These are phyloP conservation scores for Circinella umbellata DNA, from an alignment of 371 early-diverging fungal genomes.

Conservation along the genomic window DNA sequence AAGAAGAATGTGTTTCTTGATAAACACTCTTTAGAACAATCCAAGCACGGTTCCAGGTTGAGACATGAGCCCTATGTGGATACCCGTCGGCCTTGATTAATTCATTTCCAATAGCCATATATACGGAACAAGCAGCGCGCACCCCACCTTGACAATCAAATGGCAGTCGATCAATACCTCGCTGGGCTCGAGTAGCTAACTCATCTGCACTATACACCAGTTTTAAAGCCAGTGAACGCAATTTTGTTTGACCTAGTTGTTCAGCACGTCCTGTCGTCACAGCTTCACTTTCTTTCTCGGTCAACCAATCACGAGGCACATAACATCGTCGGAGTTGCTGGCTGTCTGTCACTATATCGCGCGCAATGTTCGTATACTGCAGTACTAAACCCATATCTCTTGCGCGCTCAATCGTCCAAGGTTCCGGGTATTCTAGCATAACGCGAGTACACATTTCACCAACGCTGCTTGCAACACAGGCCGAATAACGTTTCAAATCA, in stretches of 20 bases:
- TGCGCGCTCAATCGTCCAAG: constrained; percentile 44
- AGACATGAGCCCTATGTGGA: constrained; percentile 41
- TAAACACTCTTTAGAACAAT: constrained; percentile 37
- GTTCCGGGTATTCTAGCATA: constrained; percentile 11
- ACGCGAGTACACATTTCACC: constrained; percentile 61
- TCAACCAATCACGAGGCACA: constrained; percentile 46
- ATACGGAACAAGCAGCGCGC: constrained; percentile 56
- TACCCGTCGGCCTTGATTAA: constrained; percentile 32
- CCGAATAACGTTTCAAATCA: constrained; percentile 54
- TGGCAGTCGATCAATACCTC: constrained; percentile 50
- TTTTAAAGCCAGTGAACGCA: constrained; percentile 27
- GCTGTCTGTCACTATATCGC: constrained; percentile 68
- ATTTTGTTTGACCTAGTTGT: constrained; percentile 24
- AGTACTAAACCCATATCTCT: constrained; percentile 65
- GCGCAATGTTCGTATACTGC: constrained; percentile 63
- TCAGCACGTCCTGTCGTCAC: constrained; percentile 32
- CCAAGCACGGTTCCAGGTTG: constrained; percentile 19
- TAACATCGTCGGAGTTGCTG: constrained; percentile 54
- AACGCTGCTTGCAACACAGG: constrained; percentile 64
- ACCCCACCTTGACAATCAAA: constrained; percentile 44
- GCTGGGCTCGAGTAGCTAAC: constrained; percentile 28
- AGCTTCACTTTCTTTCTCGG: constrained; percentile 16
- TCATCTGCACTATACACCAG: constrained; percentile 32
- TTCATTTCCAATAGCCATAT: constrained; percentile 49
- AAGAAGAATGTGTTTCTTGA: neutral